Evolutionary conservation across 495 filamentous ascomycete species (phyloP).

Genomic region (Beverwykella pulmonaria): DNA sequence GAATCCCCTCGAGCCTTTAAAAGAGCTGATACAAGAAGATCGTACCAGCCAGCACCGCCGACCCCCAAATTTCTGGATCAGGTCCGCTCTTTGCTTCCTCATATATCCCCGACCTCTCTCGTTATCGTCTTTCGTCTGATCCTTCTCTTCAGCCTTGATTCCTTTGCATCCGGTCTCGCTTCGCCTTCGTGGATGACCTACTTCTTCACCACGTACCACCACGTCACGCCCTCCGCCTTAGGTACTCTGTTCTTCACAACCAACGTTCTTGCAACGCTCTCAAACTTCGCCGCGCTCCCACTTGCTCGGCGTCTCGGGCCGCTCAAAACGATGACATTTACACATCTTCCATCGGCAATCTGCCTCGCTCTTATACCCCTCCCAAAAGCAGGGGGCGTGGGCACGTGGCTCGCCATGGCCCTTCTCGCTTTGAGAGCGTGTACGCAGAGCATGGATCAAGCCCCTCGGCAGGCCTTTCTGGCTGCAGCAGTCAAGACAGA

Average conservation of each 20-base stretch:
- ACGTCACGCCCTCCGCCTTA: background rate
- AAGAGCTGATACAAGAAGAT: background rate
- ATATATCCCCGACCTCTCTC: background rate
- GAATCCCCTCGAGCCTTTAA: background rate
- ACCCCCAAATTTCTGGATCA: background rate
- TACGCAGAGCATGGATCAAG: conserved; percentile 14
- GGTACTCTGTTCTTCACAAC: background rate
- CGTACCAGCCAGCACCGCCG: background rate
- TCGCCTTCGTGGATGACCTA: background rate
- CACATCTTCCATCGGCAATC: conserved; percentile 7
- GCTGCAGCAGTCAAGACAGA: conserved; percentile 5
- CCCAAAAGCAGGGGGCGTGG: background rate
- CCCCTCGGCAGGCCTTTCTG: conserved; percentile 17
- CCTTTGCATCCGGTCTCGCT: background rate
- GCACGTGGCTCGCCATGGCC: conserved; percentile 7
- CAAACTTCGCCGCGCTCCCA: background rate
- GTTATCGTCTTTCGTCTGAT: background rate
- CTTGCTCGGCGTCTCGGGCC: background rate
- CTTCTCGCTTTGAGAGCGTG: conserved; percentile 2
- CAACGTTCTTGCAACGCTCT: conserved; percentile 4
- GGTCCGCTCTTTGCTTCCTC: background rate
- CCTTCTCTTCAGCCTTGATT: background rate
- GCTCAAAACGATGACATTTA: conserved; percentile 16
- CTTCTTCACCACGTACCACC: background rate
- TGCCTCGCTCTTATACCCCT: conserved; percentile 12